Evolutionary conservation across 2,329 filamentous ascomycete species (phyloP).

Genomic region (Pseudogymnoascus sp.): DNA sequence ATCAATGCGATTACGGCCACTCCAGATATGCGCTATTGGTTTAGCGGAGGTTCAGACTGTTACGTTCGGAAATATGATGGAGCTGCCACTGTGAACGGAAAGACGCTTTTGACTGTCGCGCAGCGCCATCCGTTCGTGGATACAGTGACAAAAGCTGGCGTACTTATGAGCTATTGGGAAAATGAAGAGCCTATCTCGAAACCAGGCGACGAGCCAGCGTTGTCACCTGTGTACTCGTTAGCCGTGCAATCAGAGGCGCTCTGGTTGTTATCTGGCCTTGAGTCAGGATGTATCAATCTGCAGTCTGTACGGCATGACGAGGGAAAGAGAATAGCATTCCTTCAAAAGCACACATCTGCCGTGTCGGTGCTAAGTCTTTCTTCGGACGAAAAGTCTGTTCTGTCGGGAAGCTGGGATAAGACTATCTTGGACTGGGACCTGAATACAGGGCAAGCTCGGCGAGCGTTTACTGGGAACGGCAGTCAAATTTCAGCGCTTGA

Average conservation of each 20-base stretch:
- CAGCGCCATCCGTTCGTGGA: conserved; percentile 96
- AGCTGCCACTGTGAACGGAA: conserved; percentile 88
- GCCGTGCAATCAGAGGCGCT: conserved; percentile 83
- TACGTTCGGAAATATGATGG: conserved; percentile 98
- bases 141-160: conserved; percentile 89
- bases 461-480: conserved; percentile 67
- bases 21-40: conserved; percentile 89
- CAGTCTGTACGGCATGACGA: conserved; percentile 92
- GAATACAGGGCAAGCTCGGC: conserved; percentile 69
- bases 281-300: conserved; percentile 86
- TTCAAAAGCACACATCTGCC: conserved; percentile 80
- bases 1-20: conserved; percentile 90
- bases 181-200: conserved; percentile 66
- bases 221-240: conserved; percentile 92
- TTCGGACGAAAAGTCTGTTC: conserved; percentile 74
- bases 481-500: conserved; percentile 86
- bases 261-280: conserved; percentile 84
- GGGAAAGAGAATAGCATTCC: conserved; percentile 74
- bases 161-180: conserved; percentile 96
- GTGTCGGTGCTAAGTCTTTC: conserved; percentile 80
- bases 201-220: conserved; percentile 46
- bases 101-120: conserved; percentile 85
- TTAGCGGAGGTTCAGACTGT: conserved; percentile 87
- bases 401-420: conserved; percentile 97
- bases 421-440: conserved; percentile 90